These are phyloP conservation scores for Cetradonia linearis DNA, from an alignment of 495 filamentous ascomycete species.

Conservation along the genomic window DNA sequence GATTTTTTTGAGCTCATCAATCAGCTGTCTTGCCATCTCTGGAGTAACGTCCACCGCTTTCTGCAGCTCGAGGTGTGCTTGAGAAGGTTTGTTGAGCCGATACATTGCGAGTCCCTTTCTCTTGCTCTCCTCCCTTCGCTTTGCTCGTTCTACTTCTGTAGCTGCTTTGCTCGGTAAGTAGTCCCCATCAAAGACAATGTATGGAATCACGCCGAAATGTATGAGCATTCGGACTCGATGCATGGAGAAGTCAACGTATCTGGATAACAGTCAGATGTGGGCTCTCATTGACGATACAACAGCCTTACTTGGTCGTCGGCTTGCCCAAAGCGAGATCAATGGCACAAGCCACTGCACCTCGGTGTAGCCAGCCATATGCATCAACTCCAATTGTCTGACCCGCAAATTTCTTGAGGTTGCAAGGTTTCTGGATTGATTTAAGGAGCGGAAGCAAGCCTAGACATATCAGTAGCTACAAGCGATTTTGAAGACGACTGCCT, in stretches of 20 bases:
- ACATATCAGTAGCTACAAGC: neutral
- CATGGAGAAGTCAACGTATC: conserved; percentile 87
- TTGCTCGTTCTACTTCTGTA: conserved; percentile 67
- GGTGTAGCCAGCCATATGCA: conserved; percentile 97
- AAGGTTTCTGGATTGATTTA: conserved; percentile 89
- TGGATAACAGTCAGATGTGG: conserved; percentile 29
- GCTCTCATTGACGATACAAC: neutral
- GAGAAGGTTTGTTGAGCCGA: conserved; percentile 62
- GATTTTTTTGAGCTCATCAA: conserved; percentile 76
- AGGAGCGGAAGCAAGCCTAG: conserved; percentile 81
- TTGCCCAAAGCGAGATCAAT: conserved; percentile 82
- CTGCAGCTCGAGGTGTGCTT: conserved; percentile 79
- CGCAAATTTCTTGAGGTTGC: conserved; percentile 73
- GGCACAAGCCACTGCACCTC: conserved; percentile 82
- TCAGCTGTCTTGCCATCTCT: conserved; percentile 83
- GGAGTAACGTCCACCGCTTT: conserved; percentile 96
- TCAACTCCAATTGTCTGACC: conserved; percentile 89
- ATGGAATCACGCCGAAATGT: conserved; percentile 85
- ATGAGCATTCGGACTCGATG: conserved; percentile 84
- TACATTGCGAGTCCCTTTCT: conserved; percentile 67
- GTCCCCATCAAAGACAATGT: conserved; percentile 92
- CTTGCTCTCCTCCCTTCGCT: conserved; percentile 62
- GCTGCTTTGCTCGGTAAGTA: conserved; percentile 88
- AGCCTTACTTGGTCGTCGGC: conserved; percentile 69
- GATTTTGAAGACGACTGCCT: neutral